Percentiles rank a stretch among this genome's conserved stretches.
phyloP scores from a whole-genome alignment of 2,329 filamentous ascomycete species.

The Dothiorella sarmentorum region DNA sequence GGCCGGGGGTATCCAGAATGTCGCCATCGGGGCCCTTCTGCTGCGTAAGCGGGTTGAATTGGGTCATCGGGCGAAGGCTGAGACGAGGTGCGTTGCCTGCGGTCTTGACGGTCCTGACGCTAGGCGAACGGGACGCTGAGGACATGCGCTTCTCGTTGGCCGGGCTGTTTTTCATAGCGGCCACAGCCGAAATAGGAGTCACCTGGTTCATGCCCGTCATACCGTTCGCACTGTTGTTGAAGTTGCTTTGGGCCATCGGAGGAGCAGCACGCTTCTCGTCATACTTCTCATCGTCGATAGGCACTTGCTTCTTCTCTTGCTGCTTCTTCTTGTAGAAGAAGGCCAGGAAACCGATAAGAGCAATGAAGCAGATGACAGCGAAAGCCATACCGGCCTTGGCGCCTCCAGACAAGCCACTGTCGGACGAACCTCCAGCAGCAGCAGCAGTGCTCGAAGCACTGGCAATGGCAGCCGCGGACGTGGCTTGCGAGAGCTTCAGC shows the following conservation, averaged over 20 bases:
- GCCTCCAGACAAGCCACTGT: conserved; percentile 43
- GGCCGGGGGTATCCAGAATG: conserved; percentile 1
- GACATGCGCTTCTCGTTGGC: neutral
- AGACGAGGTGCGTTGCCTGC: conserved; percentile 68
- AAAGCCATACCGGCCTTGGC: conserved; percentile 80
- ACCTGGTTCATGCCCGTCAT: neutral
- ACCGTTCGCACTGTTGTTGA: neutral
- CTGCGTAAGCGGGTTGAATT: conserved; percentile 54
- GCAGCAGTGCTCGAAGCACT: conserved; percentile 27
- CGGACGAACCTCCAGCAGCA: conserved; percentile 23
- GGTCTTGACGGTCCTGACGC: conserved; percentile 43
- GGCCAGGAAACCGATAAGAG: conserved; percentile 68
- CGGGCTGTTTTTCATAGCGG: neutral
- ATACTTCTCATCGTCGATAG: conserved; percentile 41
- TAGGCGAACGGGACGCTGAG: conserved; percentile 26
- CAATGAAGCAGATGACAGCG: conserved; percentile 68
- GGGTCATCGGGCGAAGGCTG: conserved; percentile 78
- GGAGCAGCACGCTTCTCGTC: conserved; percentile 15
- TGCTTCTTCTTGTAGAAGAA: conserved; percentile 31
- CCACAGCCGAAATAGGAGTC: neutral
- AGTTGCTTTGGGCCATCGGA: neutral
- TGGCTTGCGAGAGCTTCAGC: conserved; percentile 17
- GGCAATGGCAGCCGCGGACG: conserved; percentile 25
- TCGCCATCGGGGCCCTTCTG: neutral
- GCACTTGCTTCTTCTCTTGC: conserved; percentile 62